Percentiles rank a stretch among this genome's conserved stretches.
These are phyloP conservation scores for Euphorbia lathyris DNA, from an alignment of 345 rosid species.

Conservation along the genomic window DNA sequence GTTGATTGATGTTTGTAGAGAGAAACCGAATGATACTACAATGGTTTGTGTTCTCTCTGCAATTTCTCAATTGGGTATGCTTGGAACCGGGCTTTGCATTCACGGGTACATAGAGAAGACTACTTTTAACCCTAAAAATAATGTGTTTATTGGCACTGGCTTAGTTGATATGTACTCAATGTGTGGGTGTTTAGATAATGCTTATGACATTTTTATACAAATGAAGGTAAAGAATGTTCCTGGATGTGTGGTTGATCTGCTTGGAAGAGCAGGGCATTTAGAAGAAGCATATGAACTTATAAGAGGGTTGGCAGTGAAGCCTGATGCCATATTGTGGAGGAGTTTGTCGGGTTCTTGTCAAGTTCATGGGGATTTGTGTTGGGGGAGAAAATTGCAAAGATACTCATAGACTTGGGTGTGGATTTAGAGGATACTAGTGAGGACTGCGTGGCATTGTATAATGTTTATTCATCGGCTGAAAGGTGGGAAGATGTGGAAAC, in stretches of 20 bases:
- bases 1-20: no score
- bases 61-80: slow-evolving; percentile 44
- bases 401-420: slow-evolving; percentile 30
- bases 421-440: slow-evolving; percentile 28
- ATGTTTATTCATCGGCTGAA: slow-evolving; percentile 51
- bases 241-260: slow-evolving; percentile 53
- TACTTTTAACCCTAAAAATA: slow-evolving; percentile 39
- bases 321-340: slow-evolving; percentile 53
- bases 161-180: slow-evolving; percentile 65
- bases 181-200: no score
- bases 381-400: slow-evolving; percentile 47
- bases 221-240: slow-evolving; percentile 54
- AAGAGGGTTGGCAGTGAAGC: no score
- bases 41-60: slow-evolving; percentile 64
- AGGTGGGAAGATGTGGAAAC: slow-evolving; percentile 54
- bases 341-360: slow-evolving; percentile 44
- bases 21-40: slow-evolving; percentile 59
- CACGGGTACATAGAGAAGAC: no score
- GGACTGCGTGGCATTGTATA: slow-evolving; percentile 54
- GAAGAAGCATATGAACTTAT: no score
- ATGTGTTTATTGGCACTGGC: slow-evolving; percentile 57
- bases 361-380: slow-evolving; percentile 45
- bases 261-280: no score
- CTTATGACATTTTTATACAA: slow-evolving; percentile 26
- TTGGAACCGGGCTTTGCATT: slow-evolving; percentile 43